Base-by-base conservation (phyloP, 2,329 filamentous ascomycete species). In the Thielaviopsis musarum region DNA sequence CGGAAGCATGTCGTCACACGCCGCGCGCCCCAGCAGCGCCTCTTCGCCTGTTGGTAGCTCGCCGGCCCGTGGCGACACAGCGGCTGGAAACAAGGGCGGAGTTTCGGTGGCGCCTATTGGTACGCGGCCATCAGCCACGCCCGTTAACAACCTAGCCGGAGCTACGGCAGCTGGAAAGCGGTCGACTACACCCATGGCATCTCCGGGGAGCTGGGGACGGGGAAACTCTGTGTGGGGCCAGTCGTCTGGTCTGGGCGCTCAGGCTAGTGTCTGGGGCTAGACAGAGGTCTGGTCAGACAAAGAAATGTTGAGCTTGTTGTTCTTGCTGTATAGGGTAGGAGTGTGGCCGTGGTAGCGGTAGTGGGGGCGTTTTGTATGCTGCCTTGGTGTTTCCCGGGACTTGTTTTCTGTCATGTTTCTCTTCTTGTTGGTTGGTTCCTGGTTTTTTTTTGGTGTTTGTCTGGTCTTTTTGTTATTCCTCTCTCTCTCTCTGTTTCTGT, bases 251-350 rank as follows among this genome's bases (percentile, higher is more conserved):
- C 82, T 94, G 63, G 88, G 90, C 64, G 87, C 91, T 63, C 89
- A 94, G 70, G 90, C 91, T 64, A 94, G 89, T 64, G 91, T 96
- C 65, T 97, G 91, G 91, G 91, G 91, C 66, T 96, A 84, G 63
- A 59, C 28, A 15, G 24, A 17, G 30, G 24, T 34, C 30, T 34
- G 30, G 9, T 10, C 10, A 9, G 5, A 12, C 30, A 10, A 34
- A 7, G 30, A 34, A 34, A 10, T 6, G 30, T 34, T 34, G 30
- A 10, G 30, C 30, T 34, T 34, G 30, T 34, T 34, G 6, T 34
- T n/a, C n/a, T 34, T 34, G 30, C 49, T 52, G 21, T 24, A 26
- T 26, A 34, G 30, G 30, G 30, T 34, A 34, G 6, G 30, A 34
- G 30, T 34, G 30, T 34, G 30, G 4, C 10, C 30, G 17, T 54